A percentile compares a stretch with the other conserved stretches of the same genome.
phyloP scores from a whole-genome alignment of 257 asterid species.

The Osmanthus fragrans region DNA sequence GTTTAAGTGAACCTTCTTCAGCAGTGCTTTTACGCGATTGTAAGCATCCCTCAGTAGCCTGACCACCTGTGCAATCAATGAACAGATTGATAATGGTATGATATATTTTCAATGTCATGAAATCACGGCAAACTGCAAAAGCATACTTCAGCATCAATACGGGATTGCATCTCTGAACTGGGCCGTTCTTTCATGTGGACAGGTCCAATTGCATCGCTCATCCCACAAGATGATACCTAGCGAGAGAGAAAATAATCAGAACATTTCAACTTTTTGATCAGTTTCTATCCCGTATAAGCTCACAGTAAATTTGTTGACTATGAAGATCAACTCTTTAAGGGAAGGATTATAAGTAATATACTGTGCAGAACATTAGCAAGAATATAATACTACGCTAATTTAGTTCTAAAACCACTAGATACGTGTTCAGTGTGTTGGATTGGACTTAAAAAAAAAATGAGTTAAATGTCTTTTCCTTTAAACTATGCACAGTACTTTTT shows the following conservation, averaged over 20 bases:
- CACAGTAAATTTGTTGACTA: not conserved
- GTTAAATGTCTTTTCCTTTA: not conserved
- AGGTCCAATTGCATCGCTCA: conserved; percentile 96
- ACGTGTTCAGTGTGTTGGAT: not conserved
- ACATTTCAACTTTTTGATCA: not conserved
- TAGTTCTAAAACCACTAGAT: not conserved
- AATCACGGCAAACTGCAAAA: conserved; percentile 14
- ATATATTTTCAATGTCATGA: not conserved
- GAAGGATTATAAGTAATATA: not conserved
- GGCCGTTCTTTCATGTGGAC: conserved; percentile 90
- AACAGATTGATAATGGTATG: not conserved
- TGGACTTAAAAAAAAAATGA: not conserved
- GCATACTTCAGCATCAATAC: conserved; percentile 90
- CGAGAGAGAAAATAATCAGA: conserved; percentile 1
- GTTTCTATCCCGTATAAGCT: not conserved
- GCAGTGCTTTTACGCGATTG: conserved; percentile 82
- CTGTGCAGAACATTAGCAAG: not conserved
- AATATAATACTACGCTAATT: not conserved
- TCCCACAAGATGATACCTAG: conserved; percentile 86
- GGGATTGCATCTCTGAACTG: conserved; percentile 92
- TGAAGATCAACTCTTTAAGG: not conserved
- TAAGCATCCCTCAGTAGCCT: conserved; percentile 87
- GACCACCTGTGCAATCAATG: conserved; percentile 61
- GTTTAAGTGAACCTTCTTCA: conserved; percentile 64
- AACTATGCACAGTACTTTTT: not conserved